Evolutionary conservation across 1,139 yeast species (phyloP).

Genomic region (Pichia sp.): DNA sequence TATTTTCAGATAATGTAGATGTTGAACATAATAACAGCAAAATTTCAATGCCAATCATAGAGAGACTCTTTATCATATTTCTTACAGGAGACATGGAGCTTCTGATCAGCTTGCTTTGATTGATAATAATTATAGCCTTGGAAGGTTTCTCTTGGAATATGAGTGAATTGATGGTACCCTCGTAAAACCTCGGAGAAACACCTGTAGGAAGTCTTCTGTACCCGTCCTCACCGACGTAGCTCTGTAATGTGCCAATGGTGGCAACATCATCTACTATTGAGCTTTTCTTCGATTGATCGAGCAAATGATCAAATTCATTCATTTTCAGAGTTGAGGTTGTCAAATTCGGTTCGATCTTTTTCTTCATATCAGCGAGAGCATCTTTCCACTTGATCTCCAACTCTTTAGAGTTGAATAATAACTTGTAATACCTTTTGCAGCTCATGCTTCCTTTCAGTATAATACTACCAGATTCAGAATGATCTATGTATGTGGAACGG

Average conservation of each 20-base stretch:
- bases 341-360: slow-evolving; percentile 23
- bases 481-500: slow-evolving; percentile 13
- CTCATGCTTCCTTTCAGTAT: slow-evolving; percentile 9
- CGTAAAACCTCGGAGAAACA: slow-evolving; percentile 25
- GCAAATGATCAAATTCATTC: slow-evolving; percentile 17
- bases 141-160: slow-evolving; percentile 20
- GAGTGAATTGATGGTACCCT: slow-evolving; percentile 19
- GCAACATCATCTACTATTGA: background rate
- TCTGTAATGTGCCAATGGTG: slow-evolving; percentile 4
- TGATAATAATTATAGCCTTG: slow-evolving; percentile 25
- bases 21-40: slow-evolving; percentile 20
- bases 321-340: slow-evolving; percentile 27
- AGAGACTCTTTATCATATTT: slow-evolving; percentile 28
- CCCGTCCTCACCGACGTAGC: slow-evolving; percentile 9
- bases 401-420: slow-evolving; percentile 6
- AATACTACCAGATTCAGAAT: slow-evolving; percentile 15
- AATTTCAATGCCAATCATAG: slow-evolving; percentile 24
- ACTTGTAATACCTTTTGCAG: slow-evolving; percentile 18
- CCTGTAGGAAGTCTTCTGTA: slow-evolving; percentile 18
- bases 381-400: slow-evolving; percentile 32
- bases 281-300: background rate
- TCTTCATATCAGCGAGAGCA: slow-evolving; percentile 27
- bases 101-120: slow-evolving; percentile 21
- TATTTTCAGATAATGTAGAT: slow-evolving; percentile 11
- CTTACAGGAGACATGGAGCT: slow-evolving; percentile 21